Percentiles rank a stretch among this genome's conserved stretches.
These are phyloP conservation scores for Citrus trifoliata DNA, from an alignment of 345 rosid genomes.

Conservation along the genomic window DNA sequence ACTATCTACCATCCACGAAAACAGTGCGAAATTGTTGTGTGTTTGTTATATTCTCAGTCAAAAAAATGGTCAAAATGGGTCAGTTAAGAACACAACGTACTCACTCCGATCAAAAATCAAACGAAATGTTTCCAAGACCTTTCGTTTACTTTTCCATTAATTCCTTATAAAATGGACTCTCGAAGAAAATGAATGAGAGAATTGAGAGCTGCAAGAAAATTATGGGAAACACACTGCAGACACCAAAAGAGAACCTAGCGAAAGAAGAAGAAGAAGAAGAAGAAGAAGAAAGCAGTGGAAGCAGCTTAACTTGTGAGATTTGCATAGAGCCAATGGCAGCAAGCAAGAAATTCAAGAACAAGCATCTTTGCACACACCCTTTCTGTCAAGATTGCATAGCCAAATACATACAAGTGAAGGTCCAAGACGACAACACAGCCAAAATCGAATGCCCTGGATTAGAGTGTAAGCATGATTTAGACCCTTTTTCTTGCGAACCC, in stretches of 20 bases:
- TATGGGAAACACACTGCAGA: neutral
- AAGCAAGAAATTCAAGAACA: slow-evolving; percentile 23
- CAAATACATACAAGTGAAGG: slow-evolving; percentile 20
- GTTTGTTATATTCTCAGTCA: too few relatives aligned
- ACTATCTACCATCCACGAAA: too few relatives aligned
- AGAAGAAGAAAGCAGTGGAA: neutral
- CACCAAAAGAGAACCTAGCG: neutral
- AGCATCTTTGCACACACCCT: slow-evolving; percentile 19
- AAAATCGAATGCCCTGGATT: slow-evolving; percentile 26
- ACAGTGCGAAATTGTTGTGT: too few relatives aligned
- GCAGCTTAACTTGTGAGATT: slow-evolving; percentile 29
- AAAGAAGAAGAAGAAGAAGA: too few relatives aligned
- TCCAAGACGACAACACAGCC: slow-evolving; percentile 17
- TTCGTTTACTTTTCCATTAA: too few relatives aligned
- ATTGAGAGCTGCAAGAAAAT: too few relatives aligned
- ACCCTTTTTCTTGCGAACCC: slow-evolving; percentile 23
- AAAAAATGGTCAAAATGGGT: too few relatives aligned
- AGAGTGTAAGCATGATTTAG: slow-evolving; percentile 18
- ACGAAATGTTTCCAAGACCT: too few relatives aligned
- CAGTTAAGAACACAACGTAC: too few relatives aligned
- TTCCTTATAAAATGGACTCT: too few relatives aligned
- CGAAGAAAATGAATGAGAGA: too few relatives aligned
- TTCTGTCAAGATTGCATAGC: slow-evolving; percentile 31
- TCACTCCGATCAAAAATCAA: too few relatives aligned
- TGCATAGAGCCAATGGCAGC: slow-evolving; percentile 24